These are phyloP conservation scores for Novymonas esmeraldas DNA, from an alignment of 208 protist species.

Conservation along the genomic window DNA sequence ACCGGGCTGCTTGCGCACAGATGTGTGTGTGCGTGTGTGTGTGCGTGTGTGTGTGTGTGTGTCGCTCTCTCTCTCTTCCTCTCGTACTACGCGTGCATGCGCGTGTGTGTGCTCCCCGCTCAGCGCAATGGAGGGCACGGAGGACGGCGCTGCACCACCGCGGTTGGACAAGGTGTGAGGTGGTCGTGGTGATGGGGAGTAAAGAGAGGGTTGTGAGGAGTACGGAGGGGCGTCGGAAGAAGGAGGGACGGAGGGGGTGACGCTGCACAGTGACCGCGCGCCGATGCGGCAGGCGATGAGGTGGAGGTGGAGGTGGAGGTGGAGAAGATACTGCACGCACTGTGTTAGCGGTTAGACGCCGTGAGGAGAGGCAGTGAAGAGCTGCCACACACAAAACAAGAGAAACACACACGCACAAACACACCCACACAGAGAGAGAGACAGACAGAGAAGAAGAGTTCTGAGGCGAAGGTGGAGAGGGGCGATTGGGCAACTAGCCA, in stretches of 20 bases:
- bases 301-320: not conserved
- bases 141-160: not conserved
- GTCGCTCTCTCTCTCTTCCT: too few species aligned
- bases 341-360: too few species aligned
- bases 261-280: too few species aligned
- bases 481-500: not conserved
- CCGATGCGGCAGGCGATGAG: not conserved
- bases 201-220: not conserved
- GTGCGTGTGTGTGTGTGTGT: constrained; percentile 3
- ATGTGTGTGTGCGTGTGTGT: not conserved
- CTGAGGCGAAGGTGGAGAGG: not conserved
- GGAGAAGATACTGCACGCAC: too few species aligned
- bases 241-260: too few species aligned
- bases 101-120: not conserved
- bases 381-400: not conserved
- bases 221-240: too few species aligned
- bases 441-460: not conserved
- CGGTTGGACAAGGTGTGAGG: not conserved
- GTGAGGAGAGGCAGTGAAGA: not conserved
- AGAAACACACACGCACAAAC: not conserved
- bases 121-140: too few species aligned
- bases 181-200: too few species aligned
- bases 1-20: not conserved
- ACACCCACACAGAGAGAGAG: not conserved
- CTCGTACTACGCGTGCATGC: too few species aligned